Evolutionary conservation across 225 moss, liverwort and hornwort species (phyloP).

Genomic region (Polytrichum commune): DNA sequence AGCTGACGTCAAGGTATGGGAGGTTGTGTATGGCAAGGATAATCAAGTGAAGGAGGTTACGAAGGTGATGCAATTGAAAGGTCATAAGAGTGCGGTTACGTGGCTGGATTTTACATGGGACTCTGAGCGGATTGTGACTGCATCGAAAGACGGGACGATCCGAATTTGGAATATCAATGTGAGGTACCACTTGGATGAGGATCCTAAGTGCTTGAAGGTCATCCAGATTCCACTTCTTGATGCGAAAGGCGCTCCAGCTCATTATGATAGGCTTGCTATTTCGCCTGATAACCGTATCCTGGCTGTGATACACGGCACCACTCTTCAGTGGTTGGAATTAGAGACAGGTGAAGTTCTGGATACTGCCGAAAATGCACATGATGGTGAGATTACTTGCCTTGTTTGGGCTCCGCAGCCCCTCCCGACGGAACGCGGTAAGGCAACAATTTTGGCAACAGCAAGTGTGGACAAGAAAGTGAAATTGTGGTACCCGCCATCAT

Average conservation of each 20-base stretch:
- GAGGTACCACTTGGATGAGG: constrained; percentile 93
- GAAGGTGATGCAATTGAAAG: constrained; percentile 98
- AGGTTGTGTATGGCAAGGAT: constrained; percentile 86
- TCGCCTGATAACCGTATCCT: constrained; percentile 83
- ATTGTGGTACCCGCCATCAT: constrained; percentile 76
- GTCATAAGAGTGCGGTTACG: constrained; percentile 99
- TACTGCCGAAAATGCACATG: constrained; percentile 91
- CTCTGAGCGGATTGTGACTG: constrained; percentile 83
- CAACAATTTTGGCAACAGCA: constrained; percentile 82
- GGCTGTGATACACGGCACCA: constrained; percentile 66
- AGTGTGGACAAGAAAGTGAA: constrained; percentile 90
- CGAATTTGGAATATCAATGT: constrained; percentile 95
- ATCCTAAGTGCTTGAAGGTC: constrained; percentile 93
- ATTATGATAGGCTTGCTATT: constrained; percentile 78
- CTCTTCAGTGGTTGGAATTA: constrained; percentile 79
- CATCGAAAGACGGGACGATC: constrained; percentile 98
- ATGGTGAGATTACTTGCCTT: constrained; percentile 80
- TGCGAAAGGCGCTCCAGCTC: constrained; percentile 54
- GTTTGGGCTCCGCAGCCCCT: constrained; percentile 89
- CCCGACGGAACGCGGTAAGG: constrained; percentile 88
- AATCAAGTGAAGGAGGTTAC: constrained; percentile 74
- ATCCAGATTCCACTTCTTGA: constrained; percentile 70
- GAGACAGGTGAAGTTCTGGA: constrained; percentile 84
- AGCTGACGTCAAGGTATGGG: constrained; percentile 95
- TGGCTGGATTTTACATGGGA: constrained; percentile 98